Conservation (phyloP, 2,329 filamentous ascomycete species). For the Magnaporthales sp. region DNA sequence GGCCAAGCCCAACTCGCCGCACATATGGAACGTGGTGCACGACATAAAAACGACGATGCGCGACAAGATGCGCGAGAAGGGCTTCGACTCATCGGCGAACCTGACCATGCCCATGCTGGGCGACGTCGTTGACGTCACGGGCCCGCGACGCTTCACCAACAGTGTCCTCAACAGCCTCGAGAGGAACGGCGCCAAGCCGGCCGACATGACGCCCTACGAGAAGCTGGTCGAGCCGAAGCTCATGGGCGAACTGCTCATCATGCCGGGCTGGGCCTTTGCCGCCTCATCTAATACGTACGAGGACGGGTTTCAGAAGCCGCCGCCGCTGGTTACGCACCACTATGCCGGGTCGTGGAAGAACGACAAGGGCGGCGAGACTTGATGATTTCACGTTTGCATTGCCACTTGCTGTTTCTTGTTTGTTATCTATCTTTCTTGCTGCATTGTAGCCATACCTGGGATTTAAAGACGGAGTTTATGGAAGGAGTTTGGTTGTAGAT, state of each 20-base stretch:
- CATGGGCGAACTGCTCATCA: slow-evolving; percentile 7
- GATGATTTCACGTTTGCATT: neutral
- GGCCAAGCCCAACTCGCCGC: slow-evolving; percentile 17
- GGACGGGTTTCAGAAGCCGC: neutral
- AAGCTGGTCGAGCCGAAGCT: slow-evolving; percentile 6
- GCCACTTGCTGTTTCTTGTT: neutral
- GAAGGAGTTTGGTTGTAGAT: neutral
- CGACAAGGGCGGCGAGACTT: slow-evolving; percentile 5
- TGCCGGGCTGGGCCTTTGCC: slow-evolving; percentile 7
- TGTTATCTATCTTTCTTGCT: neutral
- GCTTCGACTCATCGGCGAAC: neutral
- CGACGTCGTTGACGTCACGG: slow-evolving; percentile 18
- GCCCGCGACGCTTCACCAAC: slow-evolving; percentile 18
- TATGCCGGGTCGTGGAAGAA: slow-evolving; percentile 6
- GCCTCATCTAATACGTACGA: slow-evolving; percentile 4
- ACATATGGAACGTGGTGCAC: slow-evolving; percentile 16
- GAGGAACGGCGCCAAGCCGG: neutral
- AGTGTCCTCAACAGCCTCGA: slow-evolving; percentile 16
- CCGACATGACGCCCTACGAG: neutral
- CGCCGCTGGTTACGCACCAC: slow-evolving; percentile 1
- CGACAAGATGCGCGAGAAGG: slow-evolving; percentile 7
- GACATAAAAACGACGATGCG: slow-evolving; percentile 12
- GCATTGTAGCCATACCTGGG: neutral
- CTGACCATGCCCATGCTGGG: slow-evolving; percentile 9
- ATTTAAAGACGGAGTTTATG: neutral